Conservation (phyloP, 345 rosid genomes). For the Heritiera littoralis region DNA sequence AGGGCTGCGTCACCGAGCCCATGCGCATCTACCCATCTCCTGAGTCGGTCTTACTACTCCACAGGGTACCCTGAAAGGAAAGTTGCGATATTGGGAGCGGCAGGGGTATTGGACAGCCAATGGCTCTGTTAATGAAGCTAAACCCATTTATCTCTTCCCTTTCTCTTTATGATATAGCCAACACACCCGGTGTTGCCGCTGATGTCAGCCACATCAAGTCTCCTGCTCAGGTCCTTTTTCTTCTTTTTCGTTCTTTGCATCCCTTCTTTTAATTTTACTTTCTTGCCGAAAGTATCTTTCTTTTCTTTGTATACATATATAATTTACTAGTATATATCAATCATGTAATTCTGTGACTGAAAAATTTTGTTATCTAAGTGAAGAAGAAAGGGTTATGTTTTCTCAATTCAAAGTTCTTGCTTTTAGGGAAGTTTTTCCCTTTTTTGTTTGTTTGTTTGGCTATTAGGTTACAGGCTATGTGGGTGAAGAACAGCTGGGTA, state of each 20-base stretch:
- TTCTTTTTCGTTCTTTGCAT: neutral
- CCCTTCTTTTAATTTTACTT: no score
- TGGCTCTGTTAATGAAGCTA: slow-evolving; percentile 68
- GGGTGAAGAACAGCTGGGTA: slow-evolving; percentile 42
- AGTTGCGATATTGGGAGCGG: slow-evolving; percentile 72
- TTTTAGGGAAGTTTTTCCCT: no score
- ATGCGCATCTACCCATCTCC: slow-evolving; percentile 22
- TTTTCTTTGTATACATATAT: neutral
- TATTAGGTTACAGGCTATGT: slow-evolving; percentile 41
- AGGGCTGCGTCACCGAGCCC: neutral
- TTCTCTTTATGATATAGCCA: slow-evolving; percentile 65
- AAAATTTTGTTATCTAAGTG: neutral
- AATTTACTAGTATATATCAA: neutral
- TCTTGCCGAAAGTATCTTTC: neutral
- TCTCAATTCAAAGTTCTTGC: neutral
- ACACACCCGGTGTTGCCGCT: slow-evolving; percentile 74
- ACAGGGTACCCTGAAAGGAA: slow-evolving; percentile 51
- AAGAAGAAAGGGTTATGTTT: neutral
- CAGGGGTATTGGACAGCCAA: slow-evolving; percentile 82
- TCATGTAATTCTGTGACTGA: neutral
- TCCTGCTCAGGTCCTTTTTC: slow-evolving; percentile 53
- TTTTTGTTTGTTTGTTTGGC: neutral
- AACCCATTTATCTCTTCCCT: slow-evolving; percentile 71
- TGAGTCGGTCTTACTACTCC: slow-evolving; percentile 35
- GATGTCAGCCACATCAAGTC: slow-evolving; percentile 74